These are phyloP conservation scores for Setomelanomma holmii DNA, from an alignment of 2,329 filamentous ascomycete species.

Conservation along the genomic window DNA sequence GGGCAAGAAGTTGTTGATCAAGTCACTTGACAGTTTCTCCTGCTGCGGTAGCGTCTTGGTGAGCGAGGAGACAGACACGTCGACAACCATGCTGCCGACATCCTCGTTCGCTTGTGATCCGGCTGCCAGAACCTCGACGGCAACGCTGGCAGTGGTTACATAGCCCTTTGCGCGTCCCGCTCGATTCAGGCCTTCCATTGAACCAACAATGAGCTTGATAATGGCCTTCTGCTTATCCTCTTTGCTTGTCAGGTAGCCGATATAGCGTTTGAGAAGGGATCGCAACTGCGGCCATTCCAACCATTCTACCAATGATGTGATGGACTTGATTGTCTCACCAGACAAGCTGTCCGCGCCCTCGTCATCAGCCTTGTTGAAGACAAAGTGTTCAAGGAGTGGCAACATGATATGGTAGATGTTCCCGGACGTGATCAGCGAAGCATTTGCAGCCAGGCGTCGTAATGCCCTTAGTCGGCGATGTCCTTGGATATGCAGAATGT, in stretches of 20 bases:
- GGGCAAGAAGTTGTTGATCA: constrained; percentile 78
- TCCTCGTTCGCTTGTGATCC: constrained; percentile 27
- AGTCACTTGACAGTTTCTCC: constrained; percentile 73
- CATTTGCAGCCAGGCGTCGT: constrained; percentile 74
- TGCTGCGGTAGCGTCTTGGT: constrained; percentile 70
- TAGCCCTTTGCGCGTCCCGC: constrained; percentile 54
- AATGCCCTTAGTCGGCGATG: constrained; percentile 85
- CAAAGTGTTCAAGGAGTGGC: constrained; percentile 91
- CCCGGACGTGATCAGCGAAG: constrained; percentile 72
- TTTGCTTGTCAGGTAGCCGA: constrained; percentile 80
- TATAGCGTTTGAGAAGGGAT: constrained; percentile 82
- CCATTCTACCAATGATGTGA: constrained; percentile 75
- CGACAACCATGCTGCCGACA: constrained; percentile 32
- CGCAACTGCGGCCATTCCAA: constrained; percentile 92
- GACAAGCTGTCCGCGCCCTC: constrained; percentile 80
- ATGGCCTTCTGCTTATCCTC: constrained; percentile 85
- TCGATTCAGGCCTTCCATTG: constrained; percentile 76
- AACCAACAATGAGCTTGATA: constrained; percentile 79
- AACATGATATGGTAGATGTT: constrained; percentile 89
- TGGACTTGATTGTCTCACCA: constrained; percentile 82
- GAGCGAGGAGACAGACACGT: constrained; percentile 52
- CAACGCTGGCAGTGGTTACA: constrained; percentile 13
- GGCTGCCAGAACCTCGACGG: constrained; percentile 53
- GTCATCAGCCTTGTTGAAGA: constrained; percentile 83
- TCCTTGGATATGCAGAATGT: constrained; percentile 88